A percentile compares a stretch with the other conserved stretches of the same genome.
Conservation (phyloP, 2,329 filamentous ascomycete genomes). For the Elsinoe batatas region DNA sequence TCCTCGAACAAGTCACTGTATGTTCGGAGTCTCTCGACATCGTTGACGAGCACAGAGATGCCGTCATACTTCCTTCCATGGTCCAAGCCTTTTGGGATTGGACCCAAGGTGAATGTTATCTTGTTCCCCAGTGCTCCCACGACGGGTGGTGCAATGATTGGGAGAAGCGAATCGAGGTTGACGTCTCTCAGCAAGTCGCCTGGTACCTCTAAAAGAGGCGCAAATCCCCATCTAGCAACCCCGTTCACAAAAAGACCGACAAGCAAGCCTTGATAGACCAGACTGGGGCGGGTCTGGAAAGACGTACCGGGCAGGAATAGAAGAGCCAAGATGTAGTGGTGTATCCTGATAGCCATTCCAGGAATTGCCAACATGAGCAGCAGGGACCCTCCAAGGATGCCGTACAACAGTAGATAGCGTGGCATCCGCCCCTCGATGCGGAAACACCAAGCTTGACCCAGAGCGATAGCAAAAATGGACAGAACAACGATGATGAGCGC, state of each 20-base stretch:
- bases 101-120: conserved; percentile 54
- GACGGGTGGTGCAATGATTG: conserved; percentile 32
- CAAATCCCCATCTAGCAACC: conserved; percentile 88
- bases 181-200: conserved; percentile 52
- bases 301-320: conserved; percentile 79
- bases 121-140: conserved; percentile 38
- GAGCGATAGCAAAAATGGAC: conserved; percentile 55
- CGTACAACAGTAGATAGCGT: conserved; percentile 68
- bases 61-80: conserved; percentile 51
- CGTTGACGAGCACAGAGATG: conserved; percentile 71
- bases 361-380: conserved; percentile 63
- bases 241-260: conserved; percentile 91
- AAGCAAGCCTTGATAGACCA: conserved; percentile 82
- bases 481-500: conserved; percentile 72
- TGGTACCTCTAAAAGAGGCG: conserved; percentile 75
- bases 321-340: conserved; percentile 87
- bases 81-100: conserved; percentile 30
- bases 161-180: conserved; percentile 51
- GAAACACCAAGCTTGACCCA: conserved; percentile 75
- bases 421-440: conserved; percentile 74
- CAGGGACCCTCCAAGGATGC: conserved; percentile 55
- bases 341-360: conserved; percentile 71
- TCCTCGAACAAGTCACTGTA: conserved; percentile 38
- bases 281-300: conserved; percentile 73
- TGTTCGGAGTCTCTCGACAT: conserved; percentile 69